These are phyloP conservation scores for Plantago major DNA, from an alignment of 257 asterid genomes.

Conservation along the genomic window DNA sequence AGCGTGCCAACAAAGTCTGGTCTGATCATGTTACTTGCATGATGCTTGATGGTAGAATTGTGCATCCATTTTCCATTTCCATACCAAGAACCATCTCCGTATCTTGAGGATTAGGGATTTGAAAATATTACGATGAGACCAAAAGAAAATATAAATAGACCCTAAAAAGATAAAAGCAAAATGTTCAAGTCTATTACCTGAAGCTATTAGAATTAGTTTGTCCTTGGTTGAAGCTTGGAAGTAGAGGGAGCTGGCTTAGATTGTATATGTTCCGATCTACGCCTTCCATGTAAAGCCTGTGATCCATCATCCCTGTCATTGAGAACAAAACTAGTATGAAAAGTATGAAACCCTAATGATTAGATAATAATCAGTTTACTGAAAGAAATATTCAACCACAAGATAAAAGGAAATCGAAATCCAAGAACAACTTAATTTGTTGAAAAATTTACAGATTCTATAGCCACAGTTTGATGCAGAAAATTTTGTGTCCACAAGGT, in stretches of 20 bases:
- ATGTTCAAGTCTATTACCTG: constrained; percentile 31
- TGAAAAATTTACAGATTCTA: too few relatives aligned
- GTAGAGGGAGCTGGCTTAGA: constrained; percentile 57
- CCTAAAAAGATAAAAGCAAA: constrained; percentile 2
- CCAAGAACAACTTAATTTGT: too few relatives aligned
- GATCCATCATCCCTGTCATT: constrained; percentile 39
- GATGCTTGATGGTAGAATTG: constrained; percentile 21
- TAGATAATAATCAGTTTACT: too few relatives aligned
- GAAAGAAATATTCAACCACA: background rate
- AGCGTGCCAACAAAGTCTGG: constrained; percentile 27
- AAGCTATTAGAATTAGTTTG: constrained; percentile 27
- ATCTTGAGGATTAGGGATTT: constrained; percentile 24
- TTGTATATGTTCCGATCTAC: constrained; percentile 55
- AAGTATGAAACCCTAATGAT: constrained; percentile 22
- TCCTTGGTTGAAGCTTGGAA: constrained; percentile 45
- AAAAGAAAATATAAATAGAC: constrained; percentile 6
- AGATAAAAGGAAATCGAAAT: too few relatives aligned
- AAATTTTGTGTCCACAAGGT: too few relatives aligned
- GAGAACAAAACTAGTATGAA: constrained; percentile 1
- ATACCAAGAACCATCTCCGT: constrained; percentile 48
- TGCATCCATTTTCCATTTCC: constrained; percentile 43
- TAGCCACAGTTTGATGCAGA: too few relatives aligned
- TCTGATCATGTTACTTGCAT: constrained; percentile 24
- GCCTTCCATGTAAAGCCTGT: constrained; percentile 45
- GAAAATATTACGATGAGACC: constrained; percentile 5